Conservation (phyloP, 1,139 yeast species). For the Saccharomyces hybrid region DNA sequence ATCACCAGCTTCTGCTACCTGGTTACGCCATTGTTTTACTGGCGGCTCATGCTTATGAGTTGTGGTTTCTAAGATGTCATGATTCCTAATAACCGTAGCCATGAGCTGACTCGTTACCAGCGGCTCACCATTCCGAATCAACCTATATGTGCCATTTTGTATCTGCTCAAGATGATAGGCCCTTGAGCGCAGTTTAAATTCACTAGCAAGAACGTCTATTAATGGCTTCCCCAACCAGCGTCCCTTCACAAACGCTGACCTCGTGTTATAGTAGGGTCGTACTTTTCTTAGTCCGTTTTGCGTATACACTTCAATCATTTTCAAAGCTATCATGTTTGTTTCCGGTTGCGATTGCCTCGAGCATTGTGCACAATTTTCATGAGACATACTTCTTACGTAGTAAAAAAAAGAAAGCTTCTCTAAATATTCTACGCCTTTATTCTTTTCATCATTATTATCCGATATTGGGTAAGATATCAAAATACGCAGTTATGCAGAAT, state of each 20-base stretch:
- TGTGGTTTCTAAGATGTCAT: slow-evolving; percentile 43
- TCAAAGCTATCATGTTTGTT: background rate
- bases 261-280: slow-evolving; percentile 76
- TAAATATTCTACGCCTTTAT: too few species aligned
- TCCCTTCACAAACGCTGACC: slow-evolving; percentile 74
- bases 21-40: slow-evolving; percentile 33
- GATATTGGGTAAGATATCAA: too few species aligned
- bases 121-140: slow-evolving; percentile 15
- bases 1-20: slow-evolving; percentile 14
- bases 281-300: slow-evolving; percentile 51
- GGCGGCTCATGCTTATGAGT: slow-evolving; percentile 62
- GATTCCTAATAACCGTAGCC: slow-evolving; percentile 29
- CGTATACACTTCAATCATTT: slow-evolving; percentile 15
- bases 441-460: too few species aligned
- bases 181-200: slow-evolving; percentile 43
- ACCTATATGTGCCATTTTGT: slow-evolving; percentile 14
- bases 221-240: slow-evolving; percentile 78
- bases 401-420: background rate
- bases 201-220: slow-evolving; percentile 65
- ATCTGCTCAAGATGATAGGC: slow-evolving; percentile 20
- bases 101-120: slow-evolving; percentile 14
- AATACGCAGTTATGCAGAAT: too few species aligned
- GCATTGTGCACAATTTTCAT: background rate
- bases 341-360: background rate
- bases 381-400: background rate